phyloP scores from a whole-genome alignment of 129 eudicot genomes.

The Artemisia annua region DNA sequence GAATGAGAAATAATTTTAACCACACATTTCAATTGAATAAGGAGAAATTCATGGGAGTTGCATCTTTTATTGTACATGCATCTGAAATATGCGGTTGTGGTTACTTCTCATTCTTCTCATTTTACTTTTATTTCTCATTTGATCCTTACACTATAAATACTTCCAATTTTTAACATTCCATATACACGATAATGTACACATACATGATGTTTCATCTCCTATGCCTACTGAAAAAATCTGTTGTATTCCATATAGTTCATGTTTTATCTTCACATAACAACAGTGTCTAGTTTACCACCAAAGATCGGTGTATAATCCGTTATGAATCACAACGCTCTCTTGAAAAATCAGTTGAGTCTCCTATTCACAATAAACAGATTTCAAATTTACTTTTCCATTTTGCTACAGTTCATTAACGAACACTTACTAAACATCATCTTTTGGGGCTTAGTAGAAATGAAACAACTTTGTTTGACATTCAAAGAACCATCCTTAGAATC shows the following conservation, averaged over 20 bases:
- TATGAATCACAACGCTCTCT: background rate
- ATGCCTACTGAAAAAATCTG: background rate
- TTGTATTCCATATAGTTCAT: background rate
- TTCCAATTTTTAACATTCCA: no score
- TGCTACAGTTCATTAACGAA: slow-evolving; percentile 49
- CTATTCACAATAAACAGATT: background rate
- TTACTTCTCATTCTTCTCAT: no score
- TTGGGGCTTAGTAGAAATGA: slow-evolving; percentile 49
- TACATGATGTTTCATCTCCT: no score
- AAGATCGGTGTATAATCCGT: background rate
- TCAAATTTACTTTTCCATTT: slow-evolving; percentile 22
- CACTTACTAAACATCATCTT: slow-evolving; percentile 56
- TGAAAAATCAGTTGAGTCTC: background rate
- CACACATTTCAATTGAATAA: no score
- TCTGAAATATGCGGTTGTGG: no score
- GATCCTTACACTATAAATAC: no score
- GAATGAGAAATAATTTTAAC: no score
- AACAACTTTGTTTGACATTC: slow-evolving; percentile 40
- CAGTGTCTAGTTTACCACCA: background rate
- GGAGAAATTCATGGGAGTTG: no score
- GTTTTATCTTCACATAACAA: background rate
- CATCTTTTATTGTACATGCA: no score
- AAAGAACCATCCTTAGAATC: slow-evolving; percentile 37
- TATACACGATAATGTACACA: no score
- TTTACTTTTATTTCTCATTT: no score